Conservation (phyloP, 768 basidiomycete species). For the Infundibulicybe gibba region DNA sequence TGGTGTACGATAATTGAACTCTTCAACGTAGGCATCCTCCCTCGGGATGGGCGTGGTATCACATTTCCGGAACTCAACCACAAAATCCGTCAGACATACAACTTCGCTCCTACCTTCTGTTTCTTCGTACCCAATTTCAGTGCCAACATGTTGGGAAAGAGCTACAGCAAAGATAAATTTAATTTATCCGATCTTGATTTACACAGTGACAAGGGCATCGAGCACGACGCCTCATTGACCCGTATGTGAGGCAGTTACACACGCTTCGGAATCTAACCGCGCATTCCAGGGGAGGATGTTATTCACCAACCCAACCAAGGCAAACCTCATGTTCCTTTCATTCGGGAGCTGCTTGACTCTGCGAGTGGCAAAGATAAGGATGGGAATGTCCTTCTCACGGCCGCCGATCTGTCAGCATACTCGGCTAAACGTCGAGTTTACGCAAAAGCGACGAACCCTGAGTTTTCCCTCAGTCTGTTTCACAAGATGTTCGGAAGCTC, state of each 20-base stretch:
- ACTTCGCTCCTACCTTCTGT: constrained; percentile 67
- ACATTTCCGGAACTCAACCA: constrained; percentile 47
- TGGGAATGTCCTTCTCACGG: constrained; percentile 46
- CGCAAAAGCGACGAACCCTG: constrained; percentile 45
- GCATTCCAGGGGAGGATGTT: constrained; percentile 49
- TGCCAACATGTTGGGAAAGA: constrained; percentile 53
- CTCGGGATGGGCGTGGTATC: constrained; percentile 68
- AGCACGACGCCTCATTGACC: constrained; percentile 63
- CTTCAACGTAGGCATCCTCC: constrained; percentile 48
- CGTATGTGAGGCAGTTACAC: constrained; percentile 37
- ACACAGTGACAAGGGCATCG: constrained; percentile 72
- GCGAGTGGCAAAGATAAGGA: constrained; percentile 56
- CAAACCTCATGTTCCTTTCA: constrained; percentile 41
- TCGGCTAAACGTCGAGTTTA: constrained; percentile 61
- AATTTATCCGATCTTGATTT: constrained; percentile 65
- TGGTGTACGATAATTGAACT: constrained; percentile 14
- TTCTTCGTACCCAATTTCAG: constrained; percentile 60
- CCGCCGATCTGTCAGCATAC: constrained; percentile 53
- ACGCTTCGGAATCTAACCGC: not conserved
- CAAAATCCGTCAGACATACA: constrained; percentile 54
- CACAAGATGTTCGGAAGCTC: constrained; percentile 66
- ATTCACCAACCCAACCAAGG: constrained; percentile 48
- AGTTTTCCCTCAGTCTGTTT: constrained; percentile 43
- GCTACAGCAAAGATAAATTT: constrained; percentile 56
- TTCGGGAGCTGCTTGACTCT: constrained; percentile 52